Evolutionary conservation across 805 yeast species (phyloP).

Genomic region (Yarrowia deformans): DNA sequence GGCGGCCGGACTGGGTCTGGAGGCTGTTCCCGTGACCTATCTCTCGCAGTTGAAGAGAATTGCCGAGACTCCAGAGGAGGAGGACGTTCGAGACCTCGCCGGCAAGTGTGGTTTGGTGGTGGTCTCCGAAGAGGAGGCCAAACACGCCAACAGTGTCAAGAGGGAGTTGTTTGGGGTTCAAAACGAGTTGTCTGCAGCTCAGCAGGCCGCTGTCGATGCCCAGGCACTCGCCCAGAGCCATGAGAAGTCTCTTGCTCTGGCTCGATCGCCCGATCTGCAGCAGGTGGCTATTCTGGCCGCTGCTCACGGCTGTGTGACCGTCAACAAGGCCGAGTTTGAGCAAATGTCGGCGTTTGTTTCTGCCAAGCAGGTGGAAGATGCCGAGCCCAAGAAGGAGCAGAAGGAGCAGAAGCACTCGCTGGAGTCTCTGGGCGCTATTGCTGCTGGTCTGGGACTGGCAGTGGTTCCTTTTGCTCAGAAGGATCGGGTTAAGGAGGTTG

Average conservation of each 20-base stretch:
- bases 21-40: conserved; percentile 40
- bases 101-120: conserved; percentile 9
- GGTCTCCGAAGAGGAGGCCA: background rate
- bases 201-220: background rate
- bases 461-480: conserved; percentile 26
- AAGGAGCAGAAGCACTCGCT: conserved; percentile 11
- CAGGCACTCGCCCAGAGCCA: background rate
- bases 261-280: conserved; percentile 17
- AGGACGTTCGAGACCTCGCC: conserved; percentile 16
- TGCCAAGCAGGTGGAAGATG: conserved; percentile 5
- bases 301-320: conserved; percentile 16
- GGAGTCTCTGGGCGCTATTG: conserved; percentile 22
- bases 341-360: conserved; percentile 27
- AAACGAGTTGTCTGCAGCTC: background rate
- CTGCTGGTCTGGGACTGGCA: conserved; percentile 35
- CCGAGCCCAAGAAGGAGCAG: background rate
- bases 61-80: conserved; percentile 16
- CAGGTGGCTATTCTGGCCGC: conserved; percentile 23
- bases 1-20: conserved; percentile 46
- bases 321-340: conserved; percentile 14
- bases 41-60: conserved; percentile 28
- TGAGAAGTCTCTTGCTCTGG: conserved; percentile 8
- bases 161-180: background rate
- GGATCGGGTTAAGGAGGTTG: conserved; percentile 18
- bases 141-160: background rate